Base-by-base conservation (phyloP, 1,284 basidiomycete species). In the Microbotryum silenes-acaulis region DNA sequence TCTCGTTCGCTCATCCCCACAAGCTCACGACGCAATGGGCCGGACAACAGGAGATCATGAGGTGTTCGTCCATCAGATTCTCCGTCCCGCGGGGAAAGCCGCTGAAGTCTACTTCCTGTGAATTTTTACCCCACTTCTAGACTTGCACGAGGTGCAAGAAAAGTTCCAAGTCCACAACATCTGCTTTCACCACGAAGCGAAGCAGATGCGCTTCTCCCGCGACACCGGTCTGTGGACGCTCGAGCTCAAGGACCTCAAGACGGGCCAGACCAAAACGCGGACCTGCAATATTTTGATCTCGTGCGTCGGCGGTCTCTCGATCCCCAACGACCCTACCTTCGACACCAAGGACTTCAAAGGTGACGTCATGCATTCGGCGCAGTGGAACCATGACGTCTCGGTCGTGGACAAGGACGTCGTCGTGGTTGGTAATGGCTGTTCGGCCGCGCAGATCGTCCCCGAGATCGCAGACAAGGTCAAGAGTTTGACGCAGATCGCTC, bases 221-320 rank as follows among this genome's bases (percentile, higher is more conserved):
- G 54, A 56, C 23, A 57, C 61, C 12, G 62, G 66, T 1, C 55
- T 67, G 9, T 69, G 68, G 68, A 65, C 63, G 4, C 52, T 69
- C 16, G 23, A 27, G 2, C 53, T 69, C 49, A 56, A 48, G 8
- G 59, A 69, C 46, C 31, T 60, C 18, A 49, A 46, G 31, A 67
- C 68, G 18, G 60, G 57, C n/a, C n/a, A 46, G 12, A 49, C 49
- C 9, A 47, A 63, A 16, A 45, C 37, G 2, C 48, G 65, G 23
- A 69, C 68, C 0, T 69, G 68, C 65, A 69, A 69, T 61, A 57
- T 69, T 48, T 56, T 69, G 23, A 49, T 69, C 25, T 62, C 65
- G 23, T 59, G 57, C 42, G 61, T 62, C 48, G 68, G 68, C 18
- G 66, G 63, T 2, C 42, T 68, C 6, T 56, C 62, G 10, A 49